Conservation (phyloP, 2,329 filamentous ascomycete genomes). For the Reticulascus tulasneorum region DNA sequence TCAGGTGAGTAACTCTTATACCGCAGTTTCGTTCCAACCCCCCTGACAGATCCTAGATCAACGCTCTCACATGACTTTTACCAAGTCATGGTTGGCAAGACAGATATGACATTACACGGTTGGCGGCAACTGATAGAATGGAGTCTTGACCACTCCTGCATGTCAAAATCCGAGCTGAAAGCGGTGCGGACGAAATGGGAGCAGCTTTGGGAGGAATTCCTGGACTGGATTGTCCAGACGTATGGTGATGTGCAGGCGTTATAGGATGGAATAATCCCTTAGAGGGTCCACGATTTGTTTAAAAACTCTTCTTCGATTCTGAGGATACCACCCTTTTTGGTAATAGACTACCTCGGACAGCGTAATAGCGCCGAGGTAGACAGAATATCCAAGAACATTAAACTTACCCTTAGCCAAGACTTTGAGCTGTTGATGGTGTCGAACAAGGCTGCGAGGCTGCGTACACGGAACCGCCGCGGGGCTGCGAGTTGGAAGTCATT, state of each 20-base stretch:
- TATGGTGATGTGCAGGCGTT: constrained; percentile 23
- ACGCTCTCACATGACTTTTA: constrained; percentile 74
- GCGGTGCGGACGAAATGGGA: constrained; percentile 42
- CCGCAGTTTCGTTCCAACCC: neutral
- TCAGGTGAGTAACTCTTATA: constrained; percentile 44
- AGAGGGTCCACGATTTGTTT: no score
- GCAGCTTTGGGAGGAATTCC: constrained; percentile 54
- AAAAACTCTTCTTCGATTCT: no score
- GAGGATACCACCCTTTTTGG: no score
- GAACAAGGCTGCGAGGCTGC: no score
- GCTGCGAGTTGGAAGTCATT: no score
- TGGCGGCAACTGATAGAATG: constrained; percentile 66
- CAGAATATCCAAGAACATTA: no score
- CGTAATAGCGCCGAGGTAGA: no score
- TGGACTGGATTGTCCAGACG: constrained; percentile 44
- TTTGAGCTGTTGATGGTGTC: no score
- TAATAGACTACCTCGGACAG: no score
- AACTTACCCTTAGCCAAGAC: no score
- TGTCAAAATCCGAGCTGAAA: constrained; percentile 37
- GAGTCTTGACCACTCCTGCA: constrained; percentile 59
- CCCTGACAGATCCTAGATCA: constrained; percentile 43
- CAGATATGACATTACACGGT: constrained; percentile 62
- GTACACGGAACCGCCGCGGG: no score
- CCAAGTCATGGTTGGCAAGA: constrained; percentile 66
- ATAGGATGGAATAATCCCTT: neutral